Base-by-base conservation (phyloP, 2,329 filamentous ascomycete genomes). In the Aspergillus pseudoviridinutans region DNA sequence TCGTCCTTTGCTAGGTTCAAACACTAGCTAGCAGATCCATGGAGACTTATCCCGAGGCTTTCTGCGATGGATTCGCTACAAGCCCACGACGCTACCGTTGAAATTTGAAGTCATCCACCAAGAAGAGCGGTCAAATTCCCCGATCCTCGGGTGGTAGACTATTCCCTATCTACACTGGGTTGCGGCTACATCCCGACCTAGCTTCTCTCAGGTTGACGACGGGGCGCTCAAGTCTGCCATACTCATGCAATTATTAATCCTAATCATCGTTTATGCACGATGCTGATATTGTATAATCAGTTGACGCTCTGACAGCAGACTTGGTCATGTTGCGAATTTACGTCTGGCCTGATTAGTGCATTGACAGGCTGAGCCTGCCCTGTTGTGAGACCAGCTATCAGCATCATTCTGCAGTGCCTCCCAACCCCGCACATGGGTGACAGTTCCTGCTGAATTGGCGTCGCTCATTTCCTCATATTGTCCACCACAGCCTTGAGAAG, bases 1-100 rank as follows among this genome's bases (percentile, higher is more conserved):
- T 59, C 66, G 35, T 27, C 27, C 54, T 28, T 6, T 12, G 57
- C 42, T 55, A 54, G 57, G 50, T 7, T 59, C 29, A 53, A 56
- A 55, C 56, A 58, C 58, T 62, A 60, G 54, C 53, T 56, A 50
- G 61, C 32, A 59, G 60, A 64, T 64, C 61, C 47, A 49, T 55
- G 52, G 60, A 49, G 46, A 53, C 14, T 17, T 38, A 17, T 38
- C 32, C 32, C 5, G 32, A 38, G 32, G 14, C 17, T 38, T 17
- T 17, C 5, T 38, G 32, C 4, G 32, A 35, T 35, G 32, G 9
- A 17, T 35, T 32, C 29, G 12, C 12, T 5, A 32, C 29, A 4
- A 32, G 29, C 32, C 12, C 5, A 35, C 12, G 14, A 14, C 32
- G 14, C 32, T 38, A 6, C 32, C 32, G 2, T 38, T 38, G 3